Percentiles rank a stretch among this genome's conserved stretches.
Evolutionary conservation across 176 grass and related monocot species (phyloP).

Genomic region (Carex myosuroides): DNA sequence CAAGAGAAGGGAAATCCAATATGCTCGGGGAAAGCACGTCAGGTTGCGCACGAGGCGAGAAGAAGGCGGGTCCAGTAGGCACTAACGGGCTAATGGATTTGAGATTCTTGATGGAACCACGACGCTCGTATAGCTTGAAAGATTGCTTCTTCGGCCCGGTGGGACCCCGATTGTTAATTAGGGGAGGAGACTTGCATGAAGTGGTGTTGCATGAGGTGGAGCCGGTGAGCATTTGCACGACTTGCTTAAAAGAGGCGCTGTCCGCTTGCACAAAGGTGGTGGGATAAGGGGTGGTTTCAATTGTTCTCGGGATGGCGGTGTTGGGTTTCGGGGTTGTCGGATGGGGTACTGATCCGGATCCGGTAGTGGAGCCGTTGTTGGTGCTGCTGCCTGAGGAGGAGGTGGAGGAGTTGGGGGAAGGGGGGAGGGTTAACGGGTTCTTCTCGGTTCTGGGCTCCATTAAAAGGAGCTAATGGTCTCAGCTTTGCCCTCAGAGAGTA

Average conservation of each 20-base stretch:
- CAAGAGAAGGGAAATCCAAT: constrained; percentile 76
- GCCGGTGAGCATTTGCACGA: constrained; percentile 99
- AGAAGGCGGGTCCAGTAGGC: constrained; percentile 32
- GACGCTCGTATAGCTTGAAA: constrained; percentile 98
- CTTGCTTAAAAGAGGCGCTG: constrained; percentile 86
- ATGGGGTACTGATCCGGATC: constrained; percentile 10
- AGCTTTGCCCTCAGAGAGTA: neutral
- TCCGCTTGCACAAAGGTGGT: constrained; percentile 98
- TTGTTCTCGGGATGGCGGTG: constrained; percentile 43
- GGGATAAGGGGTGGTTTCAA: constrained; percentile 82
- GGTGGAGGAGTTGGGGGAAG: constrained; percentile 14
- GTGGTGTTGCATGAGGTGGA: constrained; percentile 30
- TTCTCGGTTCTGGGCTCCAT: constrained; percentile 10
- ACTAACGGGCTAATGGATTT: constrained; percentile 92
- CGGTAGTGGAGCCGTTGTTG: constrained; percentile 29
- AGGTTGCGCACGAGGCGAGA: constrained; percentile 31
- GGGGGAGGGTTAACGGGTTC: constrained; percentile 20
- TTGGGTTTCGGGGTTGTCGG: constrained; percentile 23
- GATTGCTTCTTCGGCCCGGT: constrained; percentile 80
- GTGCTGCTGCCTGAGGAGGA: constrained; percentile 27
- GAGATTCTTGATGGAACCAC: constrained; percentile 74
- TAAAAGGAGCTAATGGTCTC: neutral
- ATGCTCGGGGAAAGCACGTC: constrained; percentile 94
- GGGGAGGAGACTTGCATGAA: constrained; percentile 22
- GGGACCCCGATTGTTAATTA: constrained; percentile 15